Evolutionary conservation across 148 eudicot genomes (phyloP).

Genomic region (Polygonum aviculare): DNA sequence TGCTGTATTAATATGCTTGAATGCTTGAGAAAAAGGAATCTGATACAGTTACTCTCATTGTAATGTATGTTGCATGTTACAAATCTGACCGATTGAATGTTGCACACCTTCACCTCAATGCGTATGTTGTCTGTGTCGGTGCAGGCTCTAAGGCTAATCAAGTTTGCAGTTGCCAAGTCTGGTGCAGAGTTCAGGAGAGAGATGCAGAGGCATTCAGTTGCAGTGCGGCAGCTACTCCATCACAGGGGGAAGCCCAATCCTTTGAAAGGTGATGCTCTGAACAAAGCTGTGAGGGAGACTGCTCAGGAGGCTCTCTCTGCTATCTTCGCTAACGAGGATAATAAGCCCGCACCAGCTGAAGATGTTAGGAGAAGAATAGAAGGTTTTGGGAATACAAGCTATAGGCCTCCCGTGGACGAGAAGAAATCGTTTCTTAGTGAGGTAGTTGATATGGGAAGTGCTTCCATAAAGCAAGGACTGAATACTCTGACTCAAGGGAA

Average conservation of each 20-base stretch:
- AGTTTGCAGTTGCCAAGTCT: constrained; percentile 84
- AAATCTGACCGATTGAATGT: not conserved
- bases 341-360: constrained; percentile 52
- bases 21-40: no score
- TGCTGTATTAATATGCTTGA: no score
- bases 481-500: constrained; percentile 58
- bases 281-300: constrained; percentile 87
- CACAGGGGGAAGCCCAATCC: constrained; percentile 85
- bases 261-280: constrained; percentile 83
- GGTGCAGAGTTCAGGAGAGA: constrained; percentile 91
- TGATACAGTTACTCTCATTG: no score
- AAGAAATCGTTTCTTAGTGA: constrained; percentile 82
- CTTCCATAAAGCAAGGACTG: constrained; percentile 74
- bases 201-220: constrained; percentile 95
- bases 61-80: not conserved
- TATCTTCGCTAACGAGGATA: constrained; percentile 74
- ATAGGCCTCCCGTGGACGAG: constrained; percentile 52
- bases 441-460: constrained; percentile 88
- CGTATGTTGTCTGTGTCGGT: constrained; percentile 4
- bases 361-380: constrained; percentile 63
- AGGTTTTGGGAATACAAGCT: constrained; percentile 89
- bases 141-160: constrained; percentile 82
- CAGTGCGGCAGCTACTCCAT: constrained; percentile 79
- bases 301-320: constrained; percentile 89
- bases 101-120: constrained; percentile 1